Base-by-base conservation (phyloP, 352 stramenopile species). In the Phytophthora colocasiae region DNA sequence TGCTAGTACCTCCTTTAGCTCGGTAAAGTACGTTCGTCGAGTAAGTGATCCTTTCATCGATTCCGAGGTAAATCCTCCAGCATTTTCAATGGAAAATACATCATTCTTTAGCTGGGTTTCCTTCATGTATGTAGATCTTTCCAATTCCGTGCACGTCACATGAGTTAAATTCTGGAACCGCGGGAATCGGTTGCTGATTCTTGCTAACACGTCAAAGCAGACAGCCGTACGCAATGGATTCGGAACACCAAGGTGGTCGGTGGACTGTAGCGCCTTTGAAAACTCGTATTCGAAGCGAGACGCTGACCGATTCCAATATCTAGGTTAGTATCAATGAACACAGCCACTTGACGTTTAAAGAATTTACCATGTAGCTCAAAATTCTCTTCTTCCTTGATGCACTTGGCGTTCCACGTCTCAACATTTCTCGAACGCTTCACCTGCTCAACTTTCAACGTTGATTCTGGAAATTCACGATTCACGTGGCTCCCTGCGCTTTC, bases 181-280 rank as follows among this genome's bases (percentile, higher is more conserved):
- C 3, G 41, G 45, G 34, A 86, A 87, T 60, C 85, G 87, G 27
- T 27, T 56, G 38, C 67, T 80, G 15, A 90, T 27, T 43, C 78
- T 77, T 15, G 34, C 17, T 8, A 91, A 46, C 1, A 90, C 68
- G 44, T 90, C 77, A 31, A 89, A 81, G 32, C 77, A 85, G 14
- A 91, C 72, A 8, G 80, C 80, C 0, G 81, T 88, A 12, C 84
- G 81, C 8, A 92, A 78, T 11, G 68, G 62, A 53, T 91, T 90
- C 1, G 80, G 81, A 0, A 75, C 54, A 6, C 81, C 80, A 0
- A 90, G 65, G 17, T 91, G 84, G 4, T 75, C 73, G 9, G 81
- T 88, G 0, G 84, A 85, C 26, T 77, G 69, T 27, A 91, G 39
- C 11, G 80, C 76, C 12, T 74, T 78, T 8, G 59, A 66, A 19